phyloP scores from a whole-genome alignment of 2,329 filamentous ascomycete species.

The Metarhizium rileyi region DNA sequence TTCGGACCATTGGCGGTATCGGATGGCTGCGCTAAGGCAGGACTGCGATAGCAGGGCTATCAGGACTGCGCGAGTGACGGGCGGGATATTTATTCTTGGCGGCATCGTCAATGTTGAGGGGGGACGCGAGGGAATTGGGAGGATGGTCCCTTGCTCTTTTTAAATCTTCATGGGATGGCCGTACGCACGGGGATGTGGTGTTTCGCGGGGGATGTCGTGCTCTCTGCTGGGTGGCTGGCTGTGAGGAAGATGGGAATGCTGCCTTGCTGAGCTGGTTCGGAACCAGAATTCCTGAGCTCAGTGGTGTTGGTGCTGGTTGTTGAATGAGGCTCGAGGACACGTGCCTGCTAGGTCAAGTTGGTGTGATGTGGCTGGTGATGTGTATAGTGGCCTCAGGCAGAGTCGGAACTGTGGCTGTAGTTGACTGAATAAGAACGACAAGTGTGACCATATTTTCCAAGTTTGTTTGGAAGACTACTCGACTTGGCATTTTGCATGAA shows the following conservation, averaged over 20 bases:
- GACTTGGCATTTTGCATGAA: too few relatives aligned
- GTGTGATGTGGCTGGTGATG: neutral
- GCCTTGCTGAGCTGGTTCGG: neutral
- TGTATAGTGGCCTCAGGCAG: neutral
- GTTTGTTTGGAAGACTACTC: neutral
- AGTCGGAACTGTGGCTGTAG: neutral
- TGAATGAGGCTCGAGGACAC: neutral
- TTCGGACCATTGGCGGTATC: constrained; percentile 58
- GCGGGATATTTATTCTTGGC: constrained; percentile 81
- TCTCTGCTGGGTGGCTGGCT: neutral
- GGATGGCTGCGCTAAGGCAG: constrained; percentile 69
- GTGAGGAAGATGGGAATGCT: neutral
- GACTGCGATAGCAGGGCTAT: constrained; percentile 67
- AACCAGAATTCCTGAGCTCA: neutral
- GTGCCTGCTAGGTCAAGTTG: neutral
- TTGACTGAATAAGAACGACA: neutral
- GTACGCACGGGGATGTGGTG: neutral
- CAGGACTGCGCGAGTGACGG: constrained; percentile 76
- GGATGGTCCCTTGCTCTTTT: constrained; percentile 1
- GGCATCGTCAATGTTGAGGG: constrained; percentile 47
- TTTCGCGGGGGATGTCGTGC: neutral
- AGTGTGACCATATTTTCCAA: neutral
- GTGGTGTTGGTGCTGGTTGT: neutral
- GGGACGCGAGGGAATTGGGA: constrained; percentile 2
- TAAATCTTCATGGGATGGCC: constrained; percentile 2